A percentile compares a stretch with the other conserved stretches of the same genome.
Conservation (phyloP, 257 asterid species). For the Capsicum chinense region DNA sequence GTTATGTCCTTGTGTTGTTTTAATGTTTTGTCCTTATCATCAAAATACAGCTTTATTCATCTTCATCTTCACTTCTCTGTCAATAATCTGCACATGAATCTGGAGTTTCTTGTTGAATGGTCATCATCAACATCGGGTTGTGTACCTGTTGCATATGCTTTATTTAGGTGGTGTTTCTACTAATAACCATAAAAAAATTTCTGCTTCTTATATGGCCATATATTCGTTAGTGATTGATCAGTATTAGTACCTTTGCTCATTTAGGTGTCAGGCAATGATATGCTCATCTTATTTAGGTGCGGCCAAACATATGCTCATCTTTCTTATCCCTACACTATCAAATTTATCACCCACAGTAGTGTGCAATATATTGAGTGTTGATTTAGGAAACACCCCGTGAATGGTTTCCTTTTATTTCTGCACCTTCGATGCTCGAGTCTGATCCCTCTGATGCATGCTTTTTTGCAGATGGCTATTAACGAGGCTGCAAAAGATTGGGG, state of each 20-base stretch:
- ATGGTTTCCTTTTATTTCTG: background rate
- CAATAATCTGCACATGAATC: background rate
- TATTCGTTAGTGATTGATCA: background rate
- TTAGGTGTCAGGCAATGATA: background rate
- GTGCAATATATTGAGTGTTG: background rate
- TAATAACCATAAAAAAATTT: background rate
- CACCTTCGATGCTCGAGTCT: background rate
- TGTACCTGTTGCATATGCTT: background rate
- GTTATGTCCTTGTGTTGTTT: background rate
- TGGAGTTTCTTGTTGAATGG: constrained; percentile 1
- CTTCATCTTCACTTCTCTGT: background rate
- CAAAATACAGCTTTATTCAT: background rate
- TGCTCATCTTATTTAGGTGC: background rate
- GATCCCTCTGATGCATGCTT: constrained; percentile 25
- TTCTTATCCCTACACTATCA: background rate
- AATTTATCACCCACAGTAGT: background rate
- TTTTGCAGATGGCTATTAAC: constrained; percentile 71
- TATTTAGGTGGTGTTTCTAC: background rate
- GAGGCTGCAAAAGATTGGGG: constrained; percentile 95
- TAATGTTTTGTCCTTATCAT: background rate
- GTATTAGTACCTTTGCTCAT: background rate
- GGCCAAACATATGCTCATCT: background rate
- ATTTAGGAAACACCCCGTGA: background rate
- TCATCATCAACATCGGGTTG: constrained; percentile 3
- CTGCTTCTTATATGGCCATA: constrained; percentile 6